These are phyloP conservation scores for Artemisia annua DNA, from an alignment of 129 eudicot species.

Conservation along the genomic window DNA sequence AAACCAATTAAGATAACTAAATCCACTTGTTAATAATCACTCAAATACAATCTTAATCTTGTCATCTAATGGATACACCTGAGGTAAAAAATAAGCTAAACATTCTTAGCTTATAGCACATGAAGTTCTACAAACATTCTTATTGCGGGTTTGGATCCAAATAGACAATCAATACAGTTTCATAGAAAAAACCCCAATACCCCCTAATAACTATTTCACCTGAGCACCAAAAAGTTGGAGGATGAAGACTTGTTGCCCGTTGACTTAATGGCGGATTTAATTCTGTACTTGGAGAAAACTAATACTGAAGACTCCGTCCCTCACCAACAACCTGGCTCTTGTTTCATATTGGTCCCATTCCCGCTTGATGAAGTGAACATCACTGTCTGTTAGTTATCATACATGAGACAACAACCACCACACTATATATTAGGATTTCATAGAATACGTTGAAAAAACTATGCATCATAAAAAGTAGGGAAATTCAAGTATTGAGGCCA, in stretches of 20 bases:
- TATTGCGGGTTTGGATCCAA: constrained; percentile 33
- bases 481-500: no score
- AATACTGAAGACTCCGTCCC: background rate
- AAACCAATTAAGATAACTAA: background rate
- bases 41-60: constrained; percentile 16
- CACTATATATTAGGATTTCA: background rate
- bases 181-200: constrained; percentile 14
- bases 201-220: constrained; percentile 16
- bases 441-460: constrained; percentile 10
- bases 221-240: constrained; percentile 15
- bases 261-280: constrained; percentile 14
- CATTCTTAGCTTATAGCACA: constrained; percentile 33
- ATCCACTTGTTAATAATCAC: constrained; percentile 26
- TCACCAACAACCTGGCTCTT: constrained; percentile 63
- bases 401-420: background rate
- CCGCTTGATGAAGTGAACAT: constrained; percentile 40
- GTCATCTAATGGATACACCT: constrained; percentile 21
- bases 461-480: no score
- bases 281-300: constrained; percentile 33
- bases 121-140: constrained; percentile 30
- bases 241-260: constrained; percentile 24
- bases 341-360: constrained; percentile 49
- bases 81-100: constrained; percentile 32
- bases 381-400: constrained; percentile 35
- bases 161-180: constrained; percentile 32